These are phyloP conservation scores for Cryphonectria parasitica DNA, from an alignment of 2,329 filamentous ascomycete genomes.

Conservation along the genomic window DNA sequence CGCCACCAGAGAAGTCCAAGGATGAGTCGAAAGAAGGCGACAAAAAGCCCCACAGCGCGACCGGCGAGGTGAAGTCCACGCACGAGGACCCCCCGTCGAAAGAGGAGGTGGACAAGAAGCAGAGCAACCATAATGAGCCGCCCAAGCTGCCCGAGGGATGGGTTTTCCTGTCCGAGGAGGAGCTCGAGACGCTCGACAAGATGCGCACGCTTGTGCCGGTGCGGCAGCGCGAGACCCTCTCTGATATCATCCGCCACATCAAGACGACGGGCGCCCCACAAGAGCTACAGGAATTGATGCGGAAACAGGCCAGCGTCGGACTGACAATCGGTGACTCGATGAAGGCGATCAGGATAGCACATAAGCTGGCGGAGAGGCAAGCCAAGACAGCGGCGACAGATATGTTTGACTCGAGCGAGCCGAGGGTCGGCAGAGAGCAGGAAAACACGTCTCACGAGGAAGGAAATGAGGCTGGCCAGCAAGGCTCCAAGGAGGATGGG, in stretches of 20 bases:
- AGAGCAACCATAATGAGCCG: slow-evolving; percentile 13
- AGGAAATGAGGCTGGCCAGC: slow-evolving; percentile 25
- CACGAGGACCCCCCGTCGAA: slow-evolving; percentile 2
- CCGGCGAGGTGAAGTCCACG: slow-evolving; percentile 7
- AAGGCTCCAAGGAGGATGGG: slow-evolving; percentile 33
- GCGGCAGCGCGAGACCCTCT: slow-evolving; percentile 62
- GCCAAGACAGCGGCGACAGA: slow-evolving; percentile 27
- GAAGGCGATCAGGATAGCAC: slow-evolving; percentile 61
- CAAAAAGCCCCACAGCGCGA: slow-evolving; percentile 6
- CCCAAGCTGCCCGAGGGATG: slow-evolving; percentile 48
- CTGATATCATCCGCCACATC: slow-evolving; percentile 64
- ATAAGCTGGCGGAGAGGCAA: slow-evolving; percentile 55
- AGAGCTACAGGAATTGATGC: slow-evolving; percentile 64
- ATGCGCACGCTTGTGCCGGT: slow-evolving; percentile 66
- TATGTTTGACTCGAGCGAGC: slow-evolving; percentile 35
- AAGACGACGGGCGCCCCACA: slow-evolving; percentile 70
- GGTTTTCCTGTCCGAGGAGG: slow-evolving; percentile 50
- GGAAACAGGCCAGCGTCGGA: slow-evolving; percentile 59
- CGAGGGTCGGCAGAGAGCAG: slow-evolving; percentile 34
- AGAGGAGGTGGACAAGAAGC: slow-evolving; percentile 8
- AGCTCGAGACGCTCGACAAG: slow-evolving; percentile 58
- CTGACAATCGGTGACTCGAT: slow-evolving; percentile 54
- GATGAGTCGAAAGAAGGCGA: slow-evolving; percentile 13
- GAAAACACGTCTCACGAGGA: slow-evolving; percentile 33
- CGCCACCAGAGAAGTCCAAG: slow-evolving; percentile 20